These are phyloP conservation scores for Setaria italica DNA, from an alignment of 202 grass and related monocot species.

Conservation along the genomic window DNA sequence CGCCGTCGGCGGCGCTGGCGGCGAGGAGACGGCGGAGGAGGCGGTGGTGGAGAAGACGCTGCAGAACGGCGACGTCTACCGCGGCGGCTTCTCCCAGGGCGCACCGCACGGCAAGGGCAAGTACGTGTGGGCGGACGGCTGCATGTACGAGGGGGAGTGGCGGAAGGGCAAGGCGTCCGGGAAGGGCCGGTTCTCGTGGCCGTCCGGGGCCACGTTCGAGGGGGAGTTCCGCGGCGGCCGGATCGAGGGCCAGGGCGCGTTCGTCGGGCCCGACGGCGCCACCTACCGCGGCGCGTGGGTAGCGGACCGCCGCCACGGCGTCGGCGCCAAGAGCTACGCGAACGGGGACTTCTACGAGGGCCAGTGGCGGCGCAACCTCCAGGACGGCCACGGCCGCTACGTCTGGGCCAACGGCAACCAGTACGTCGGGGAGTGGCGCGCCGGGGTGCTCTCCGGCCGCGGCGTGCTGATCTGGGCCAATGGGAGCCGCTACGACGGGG, in stretches of 20 bases:
- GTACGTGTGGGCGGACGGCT: conserved; percentile 96
- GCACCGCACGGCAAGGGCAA: conserved; percentile 84
- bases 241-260: conserved; percentile 84
- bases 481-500: conserved; percentile 84
- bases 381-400: conserved; percentile 89
- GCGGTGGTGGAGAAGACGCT: conserved; percentile 77
- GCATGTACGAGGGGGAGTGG: conserved; percentile 99
- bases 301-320: conserved; percentile 81
- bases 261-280: conserved; percentile 81
- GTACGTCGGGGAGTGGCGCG: conserved; percentile 91
- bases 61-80: conserved; percentile 86
- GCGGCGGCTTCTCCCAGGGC: conserved; percentile 68
- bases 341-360: conserved; percentile 97
- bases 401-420: conserved; percentile 89
- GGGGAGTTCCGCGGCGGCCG: conserved; percentile 82
- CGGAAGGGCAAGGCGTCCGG: conserved; percentile 83
- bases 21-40: conserved; percentile 40
- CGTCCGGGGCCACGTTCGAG: conserved; percentile 95
- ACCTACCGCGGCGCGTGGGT: conserved; percentile 89
- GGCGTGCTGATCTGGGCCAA: conserved; percentile 93
- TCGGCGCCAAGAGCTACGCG: conserved; percentile 78
- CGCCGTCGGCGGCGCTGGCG: conserved; percentile 3
- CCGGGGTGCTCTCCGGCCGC: conserved; percentile 83
- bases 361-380: conserved; percentile 81
- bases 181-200: conserved; percentile 97